Percentiles rank a stretch among this genome's conserved stretches.
Conservation (phyloP, 2,329 filamentous ascomycete species). For the Botrytis galanthina region DNA sequence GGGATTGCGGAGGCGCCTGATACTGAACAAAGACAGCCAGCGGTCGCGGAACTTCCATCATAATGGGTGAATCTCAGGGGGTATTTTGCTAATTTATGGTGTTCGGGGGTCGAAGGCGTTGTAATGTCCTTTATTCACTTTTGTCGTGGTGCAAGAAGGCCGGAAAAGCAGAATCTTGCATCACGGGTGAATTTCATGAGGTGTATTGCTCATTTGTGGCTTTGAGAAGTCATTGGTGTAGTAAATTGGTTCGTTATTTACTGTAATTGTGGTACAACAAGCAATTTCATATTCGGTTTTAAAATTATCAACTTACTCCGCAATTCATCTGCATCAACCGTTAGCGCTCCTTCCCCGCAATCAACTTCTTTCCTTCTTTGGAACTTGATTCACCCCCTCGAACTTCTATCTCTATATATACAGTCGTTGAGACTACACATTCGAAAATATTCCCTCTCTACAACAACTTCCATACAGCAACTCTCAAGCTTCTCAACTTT, state of each 20-base stretch:
- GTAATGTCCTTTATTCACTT: neutral
- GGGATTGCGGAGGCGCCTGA: conserved; percentile 9
- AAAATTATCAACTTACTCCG: neutral
- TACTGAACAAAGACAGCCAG: neutral
- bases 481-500: neutral
- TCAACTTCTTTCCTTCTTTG: neutral
- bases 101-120: neutral
- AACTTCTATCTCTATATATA: neutral
- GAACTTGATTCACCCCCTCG: neutral
- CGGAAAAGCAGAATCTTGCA: neutral
- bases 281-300: neutral
- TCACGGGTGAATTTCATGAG: neutral
- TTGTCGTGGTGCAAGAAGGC: neutral
- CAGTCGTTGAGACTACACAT: neutral
- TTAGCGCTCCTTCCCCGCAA: neutral
- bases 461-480: neutral
- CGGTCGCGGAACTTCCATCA: neutral
- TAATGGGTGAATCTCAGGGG: neutral
- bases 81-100: neutral
- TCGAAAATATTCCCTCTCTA: neutral
- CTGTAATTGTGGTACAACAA: neutral
- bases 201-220: neutral
- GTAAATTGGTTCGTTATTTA: neutral
- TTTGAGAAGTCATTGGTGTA: neutral
- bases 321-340: neutral